A percentile compares a stretch with the other conserved stretches of the same genome.
Evolutionary conservation across 352 stramenopile genomes (phyloP).

Genomic region (Globisporangium recalcitrans): DNA sequence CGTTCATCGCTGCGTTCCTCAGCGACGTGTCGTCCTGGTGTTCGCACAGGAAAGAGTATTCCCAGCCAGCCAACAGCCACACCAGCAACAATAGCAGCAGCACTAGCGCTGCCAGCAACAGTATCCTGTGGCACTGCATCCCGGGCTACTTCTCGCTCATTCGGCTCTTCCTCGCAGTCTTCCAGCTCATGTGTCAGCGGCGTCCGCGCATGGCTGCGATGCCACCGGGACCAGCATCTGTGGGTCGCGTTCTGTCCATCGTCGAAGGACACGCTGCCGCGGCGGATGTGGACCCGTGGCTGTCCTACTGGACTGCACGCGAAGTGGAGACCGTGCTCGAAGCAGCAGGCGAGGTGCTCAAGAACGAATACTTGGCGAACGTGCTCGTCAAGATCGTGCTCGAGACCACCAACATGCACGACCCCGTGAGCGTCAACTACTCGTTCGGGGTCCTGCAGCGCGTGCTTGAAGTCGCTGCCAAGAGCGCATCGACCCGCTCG

Average conservation of each 20-base stretch:
- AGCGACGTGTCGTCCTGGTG: slow-evolving; percentile 63
- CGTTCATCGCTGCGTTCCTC: slow-evolving; percentile 67
- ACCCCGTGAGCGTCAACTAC: slow-evolving; percentile 80
- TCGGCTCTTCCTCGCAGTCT: slow-evolving; percentile 59
- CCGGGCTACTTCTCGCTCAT: slow-evolving; percentile 73
- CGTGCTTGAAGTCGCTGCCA: slow-evolving; percentile 55
- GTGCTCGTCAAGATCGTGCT: slow-evolving; percentile 77
- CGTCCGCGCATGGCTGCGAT: slow-evolving; percentile 37
- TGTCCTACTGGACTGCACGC: slow-evolving; percentile 66
- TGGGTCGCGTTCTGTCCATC: slow-evolving; percentile 61
- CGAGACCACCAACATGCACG: slow-evolving; percentile 79
- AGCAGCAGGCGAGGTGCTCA: slow-evolving; percentile 49
- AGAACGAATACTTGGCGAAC: slow-evolving; percentile 65
- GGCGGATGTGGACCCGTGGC: slow-evolving; percentile 46
- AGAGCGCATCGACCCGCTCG: slow-evolving; percentile 10
- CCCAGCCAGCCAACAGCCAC: slow-evolving; percentile 9
- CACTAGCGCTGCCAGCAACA: background rate
- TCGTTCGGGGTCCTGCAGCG: slow-evolving; percentile 75
- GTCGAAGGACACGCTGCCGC: slow-evolving; percentile 28
- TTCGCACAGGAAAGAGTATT: slow-evolving; percentile 26
- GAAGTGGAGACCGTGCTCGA: slow-evolving; percentile 58
- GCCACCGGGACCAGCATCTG: slow-evolving; percentile 20
- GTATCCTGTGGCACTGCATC: slow-evolving; percentile 71
- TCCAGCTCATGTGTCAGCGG: slow-evolving; percentile 75
- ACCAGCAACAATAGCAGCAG: background rate